Percentiles rank a stretch among this genome's conserved stretches.
Evolutionary conservation across 352 stramenopile genomes (phyloP).

Genomic region (Peronospora destructor): DNA sequence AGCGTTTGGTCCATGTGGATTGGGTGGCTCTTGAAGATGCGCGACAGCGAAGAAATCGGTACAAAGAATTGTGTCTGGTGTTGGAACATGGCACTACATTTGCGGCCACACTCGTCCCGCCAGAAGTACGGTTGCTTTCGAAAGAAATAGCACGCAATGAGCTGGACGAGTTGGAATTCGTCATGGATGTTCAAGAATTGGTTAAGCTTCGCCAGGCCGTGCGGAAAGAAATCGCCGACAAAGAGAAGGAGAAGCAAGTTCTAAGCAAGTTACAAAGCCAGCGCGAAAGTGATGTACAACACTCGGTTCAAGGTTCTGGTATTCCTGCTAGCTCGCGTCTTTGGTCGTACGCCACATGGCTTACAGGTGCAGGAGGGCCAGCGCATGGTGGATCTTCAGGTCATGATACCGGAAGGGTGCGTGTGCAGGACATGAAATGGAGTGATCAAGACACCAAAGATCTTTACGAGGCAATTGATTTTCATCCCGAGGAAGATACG

Average conservation of each 20-base stretch:
- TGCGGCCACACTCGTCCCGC: constrained; percentile 33
- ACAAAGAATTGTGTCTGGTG: constrained; percentile 57
- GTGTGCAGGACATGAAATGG: constrained; percentile 58
- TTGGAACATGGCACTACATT: constrained; percentile 25
- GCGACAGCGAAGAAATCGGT: constrained; percentile 35
- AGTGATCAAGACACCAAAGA: constrained; percentile 80
- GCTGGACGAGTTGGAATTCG: constrained; percentile 63
- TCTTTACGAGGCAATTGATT: constrained; percentile 78
- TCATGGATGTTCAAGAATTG: constrained; percentile 64
- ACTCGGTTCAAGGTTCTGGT: constrained; percentile 10
- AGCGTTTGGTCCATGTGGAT: constrained; percentile 65
- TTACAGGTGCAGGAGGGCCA: constrained; percentile 29
- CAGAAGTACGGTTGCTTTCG: constrained; percentile 32
- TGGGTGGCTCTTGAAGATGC: constrained; percentile 41
- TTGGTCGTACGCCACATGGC: constrained; percentile 75
- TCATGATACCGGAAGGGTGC: constrained; percentile 8
- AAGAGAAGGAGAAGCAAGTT: constrained; percentile 32
- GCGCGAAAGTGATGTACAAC: constrained; percentile 11
- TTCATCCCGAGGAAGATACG: constrained; percentile 45
- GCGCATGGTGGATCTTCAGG: constrained; percentile 10
- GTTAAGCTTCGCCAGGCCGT: constrained; percentile 49
- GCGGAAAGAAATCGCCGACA: constrained; percentile 39
- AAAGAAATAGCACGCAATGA: constrained; percentile 44
- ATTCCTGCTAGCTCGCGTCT: constrained; percentile 39
- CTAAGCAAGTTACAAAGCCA: constrained; percentile 30